phyloP scores from a whole-genome alignment of 768 basidiomycete genomes.

The Xerocomellus amylosporus region DNA sequence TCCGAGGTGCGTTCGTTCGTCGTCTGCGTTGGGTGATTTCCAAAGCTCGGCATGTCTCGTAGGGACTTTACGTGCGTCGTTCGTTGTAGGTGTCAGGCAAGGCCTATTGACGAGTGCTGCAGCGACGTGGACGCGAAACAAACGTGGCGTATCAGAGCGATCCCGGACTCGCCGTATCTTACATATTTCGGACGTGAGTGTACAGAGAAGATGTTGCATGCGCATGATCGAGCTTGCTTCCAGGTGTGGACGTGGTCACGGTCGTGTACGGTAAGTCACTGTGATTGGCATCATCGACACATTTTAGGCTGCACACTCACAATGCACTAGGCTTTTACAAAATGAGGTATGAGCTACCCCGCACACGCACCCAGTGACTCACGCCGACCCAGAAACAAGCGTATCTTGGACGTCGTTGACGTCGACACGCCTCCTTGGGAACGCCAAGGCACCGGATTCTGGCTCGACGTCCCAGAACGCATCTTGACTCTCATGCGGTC shows the following conservation, averaged over 20 bases:
- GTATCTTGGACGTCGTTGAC: constrained; percentile 74
- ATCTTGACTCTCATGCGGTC: constrained; percentile 51
- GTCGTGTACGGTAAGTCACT: constrained; percentile 68
- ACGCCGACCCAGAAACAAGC: constrained; percentile 43
- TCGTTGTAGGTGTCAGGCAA: background rate
- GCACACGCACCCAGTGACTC: background rate
- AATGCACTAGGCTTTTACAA: constrained; percentile 84
- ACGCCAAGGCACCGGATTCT: constrained; percentile 68
- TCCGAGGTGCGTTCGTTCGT: constrained; percentile 45
- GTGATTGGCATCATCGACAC: background rate
- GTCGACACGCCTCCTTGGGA: constrained; percentile 77
- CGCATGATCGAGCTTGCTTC: background rate
- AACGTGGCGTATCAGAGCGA: constrained; percentile 68
- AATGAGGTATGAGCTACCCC: constrained; percentile 46
- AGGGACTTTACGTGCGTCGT: constrained; percentile 72
- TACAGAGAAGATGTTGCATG: background rate
- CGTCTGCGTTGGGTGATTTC: background rate
- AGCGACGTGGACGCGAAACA: constrained; percentile 78
- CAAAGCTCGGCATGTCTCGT: background rate
- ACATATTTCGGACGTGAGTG: constrained; percentile 73
- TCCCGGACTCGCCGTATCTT: constrained; percentile 51
- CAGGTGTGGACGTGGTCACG: constrained; percentile 62
- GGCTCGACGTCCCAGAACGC: constrained; percentile 69
- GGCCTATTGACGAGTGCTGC: constrained; percentile 4
- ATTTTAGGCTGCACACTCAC: background rate